Conservation (phyloP, 2,329 filamentous ascomycete species). For the Elsinoe fawcettii region DNA sequence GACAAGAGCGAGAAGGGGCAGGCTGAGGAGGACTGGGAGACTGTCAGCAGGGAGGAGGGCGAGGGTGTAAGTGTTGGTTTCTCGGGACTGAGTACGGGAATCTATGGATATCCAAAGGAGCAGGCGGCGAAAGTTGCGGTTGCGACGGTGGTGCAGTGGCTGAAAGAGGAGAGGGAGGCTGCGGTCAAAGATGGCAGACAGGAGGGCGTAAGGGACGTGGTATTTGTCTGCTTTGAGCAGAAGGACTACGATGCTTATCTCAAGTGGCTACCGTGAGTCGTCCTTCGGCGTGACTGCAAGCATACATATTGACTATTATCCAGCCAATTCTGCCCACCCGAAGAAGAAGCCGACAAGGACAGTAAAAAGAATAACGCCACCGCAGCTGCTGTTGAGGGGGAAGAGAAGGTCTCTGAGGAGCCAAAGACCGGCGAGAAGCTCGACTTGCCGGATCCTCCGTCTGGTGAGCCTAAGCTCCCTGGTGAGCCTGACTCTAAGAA, state of each 20-base stretch:
- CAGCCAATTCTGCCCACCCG: background rate
- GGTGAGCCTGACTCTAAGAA: slow-evolving; percentile 42
- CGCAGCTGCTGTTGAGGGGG: background rate
- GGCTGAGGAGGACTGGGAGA: background rate
- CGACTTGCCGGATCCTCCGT: slow-evolving; percentile 43
- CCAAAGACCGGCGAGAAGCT: slow-evolving; percentile 31
- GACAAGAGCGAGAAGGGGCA: background rate
- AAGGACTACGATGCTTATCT: slow-evolving; percentile 74
- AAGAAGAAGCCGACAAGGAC: slow-evolving; percentile 18
- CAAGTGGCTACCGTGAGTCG: slow-evolving; percentile 61
- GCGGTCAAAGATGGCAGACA: slow-evolving; percentile 21
- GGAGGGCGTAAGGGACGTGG: slow-evolving; percentile 57
- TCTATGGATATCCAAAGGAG: slow-evolving; percentile 76
- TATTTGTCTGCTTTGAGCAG: slow-evolving; percentile 76
- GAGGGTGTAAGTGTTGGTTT: slow-evolving; percentile 70
- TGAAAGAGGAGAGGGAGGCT: slow-evolving; percentile 38
- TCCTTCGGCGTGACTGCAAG: background rate
- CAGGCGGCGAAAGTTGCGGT: slow-evolving; percentile 68
- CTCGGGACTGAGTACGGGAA: slow-evolving; percentile 73
- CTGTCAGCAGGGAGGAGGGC: slow-evolving; percentile 41
- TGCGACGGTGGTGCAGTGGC: slow-evolving; percentile 49
- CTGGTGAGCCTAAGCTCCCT: slow-evolving; percentile 37
- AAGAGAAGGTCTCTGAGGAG: slow-evolving; percentile 20
- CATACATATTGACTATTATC: background rate
- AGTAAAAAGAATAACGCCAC: background rate